A percentile compares a stretch with the other conserved stretches of the same genome.
Conservation (phyloP, 768 basidiomycete genomes). For the Lactarius hengduanensis region DNA sequence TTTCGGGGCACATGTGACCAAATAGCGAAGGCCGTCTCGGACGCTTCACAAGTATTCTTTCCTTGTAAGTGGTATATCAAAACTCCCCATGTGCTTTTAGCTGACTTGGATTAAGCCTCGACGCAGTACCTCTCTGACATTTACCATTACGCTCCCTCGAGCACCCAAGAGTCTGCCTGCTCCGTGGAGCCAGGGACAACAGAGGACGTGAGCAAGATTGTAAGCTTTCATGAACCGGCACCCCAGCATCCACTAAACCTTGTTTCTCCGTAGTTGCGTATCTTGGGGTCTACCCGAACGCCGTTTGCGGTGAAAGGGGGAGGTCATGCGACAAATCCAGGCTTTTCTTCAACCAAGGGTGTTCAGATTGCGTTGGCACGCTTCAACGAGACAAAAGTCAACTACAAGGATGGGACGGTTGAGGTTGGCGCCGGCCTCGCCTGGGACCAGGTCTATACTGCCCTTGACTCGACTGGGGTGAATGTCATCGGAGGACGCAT, state of each 20-base stretch:
- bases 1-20: neutral
- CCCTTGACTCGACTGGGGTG: slow-evolving; percentile 25
- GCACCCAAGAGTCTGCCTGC: slow-evolving; percentile 22
- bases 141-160: slow-evolving; percentile 22
- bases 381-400: slow-evolving; percentile 23
- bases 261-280: slow-evolving; percentile 7
- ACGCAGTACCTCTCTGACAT: slow-evolving; percentile 13
- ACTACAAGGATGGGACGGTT: slow-evolving; percentile 19
- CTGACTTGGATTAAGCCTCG: slow-evolving; percentile 13
- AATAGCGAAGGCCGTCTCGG: neutral
- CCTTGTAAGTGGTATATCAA: neutral
- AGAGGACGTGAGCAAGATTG: slow-evolving; percentile 27
- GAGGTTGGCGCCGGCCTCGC: slow-evolving; percentile 31
- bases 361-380: slow-evolving; percentile 33
- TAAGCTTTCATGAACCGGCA: slow-evolving; percentile 4
- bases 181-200: slow-evolving; percentile 30
- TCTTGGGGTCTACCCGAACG: slow-evolving; percentile 16
- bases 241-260: neutral
- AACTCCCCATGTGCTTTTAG: neutral
- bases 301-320: slow-evolving; percentile 32
- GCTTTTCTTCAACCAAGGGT: slow-evolving; percentile 33
- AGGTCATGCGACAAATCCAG: slow-evolving; percentile 31
- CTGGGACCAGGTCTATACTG: slow-evolving; percentile 34
- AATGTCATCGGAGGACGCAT: slow-evolving; percentile 32
- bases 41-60: slow-evolving; percentile 6